Evolutionary conservation across 305 asterid genomes (phyloP).

Genomic region (Striga hermonthica): DNA sequence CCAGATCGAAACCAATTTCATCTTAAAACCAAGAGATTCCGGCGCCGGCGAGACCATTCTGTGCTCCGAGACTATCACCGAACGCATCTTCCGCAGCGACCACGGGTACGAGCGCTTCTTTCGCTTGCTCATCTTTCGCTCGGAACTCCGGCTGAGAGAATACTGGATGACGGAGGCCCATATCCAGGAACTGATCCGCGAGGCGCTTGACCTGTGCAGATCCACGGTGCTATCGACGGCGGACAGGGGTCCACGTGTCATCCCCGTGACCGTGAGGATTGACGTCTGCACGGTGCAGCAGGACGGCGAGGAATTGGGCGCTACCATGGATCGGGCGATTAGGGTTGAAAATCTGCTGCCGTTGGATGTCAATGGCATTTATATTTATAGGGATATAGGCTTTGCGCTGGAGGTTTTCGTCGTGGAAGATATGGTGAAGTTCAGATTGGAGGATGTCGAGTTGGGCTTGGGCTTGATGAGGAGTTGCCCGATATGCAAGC

Average conservation of each 20-base stretch:
- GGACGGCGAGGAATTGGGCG: neutral
- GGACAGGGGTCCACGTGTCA: neutral
- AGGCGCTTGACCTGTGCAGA: neutral
- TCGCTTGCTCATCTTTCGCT: too few relatives aligned
- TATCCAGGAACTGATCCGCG: neutral
- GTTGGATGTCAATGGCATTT: neutral
- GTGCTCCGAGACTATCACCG: neutral
- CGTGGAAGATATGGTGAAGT: neutral
- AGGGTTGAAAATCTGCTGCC: neutral
- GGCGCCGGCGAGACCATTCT: neutral
- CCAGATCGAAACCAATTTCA: neutral
- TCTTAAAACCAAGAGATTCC: neutral
- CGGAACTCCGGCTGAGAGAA: neutral
- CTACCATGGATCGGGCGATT: neutral
- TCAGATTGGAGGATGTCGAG: neutral
- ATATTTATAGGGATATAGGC: neutral
- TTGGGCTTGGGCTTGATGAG: neutral
- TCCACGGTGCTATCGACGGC: neutral
- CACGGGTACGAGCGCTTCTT: neutral
- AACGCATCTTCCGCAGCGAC: neutral
- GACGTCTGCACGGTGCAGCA: constrained; percentile 13
- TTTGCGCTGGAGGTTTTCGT: neutral
- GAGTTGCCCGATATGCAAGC: neutral
- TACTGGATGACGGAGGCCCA: constrained; percentile 3
- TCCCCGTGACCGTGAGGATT: neutral